Conservation (phyloP, 306 rosid genomes). For the Aeschynomene evenia region DNA sequence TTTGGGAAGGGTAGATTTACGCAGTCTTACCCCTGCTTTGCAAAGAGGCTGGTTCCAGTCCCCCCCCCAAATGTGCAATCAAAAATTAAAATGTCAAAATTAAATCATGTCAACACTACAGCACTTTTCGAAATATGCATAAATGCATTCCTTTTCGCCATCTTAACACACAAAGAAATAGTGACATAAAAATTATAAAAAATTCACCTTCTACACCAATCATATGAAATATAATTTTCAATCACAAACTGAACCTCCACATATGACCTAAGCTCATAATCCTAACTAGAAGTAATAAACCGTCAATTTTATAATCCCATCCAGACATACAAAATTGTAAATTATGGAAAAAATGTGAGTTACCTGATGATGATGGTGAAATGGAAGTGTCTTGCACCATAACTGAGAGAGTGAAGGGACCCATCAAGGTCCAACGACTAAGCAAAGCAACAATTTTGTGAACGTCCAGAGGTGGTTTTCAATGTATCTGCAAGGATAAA, state of each 20-base stretch:
- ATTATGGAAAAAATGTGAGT: background rate
- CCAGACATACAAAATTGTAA: background rate
- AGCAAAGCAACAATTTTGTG: background rate
- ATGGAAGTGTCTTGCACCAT: conserved; percentile 41
- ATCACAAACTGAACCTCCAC: background rate
- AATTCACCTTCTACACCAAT: background rate
- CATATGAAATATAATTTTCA: background rate
- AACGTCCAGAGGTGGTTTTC: background rate
- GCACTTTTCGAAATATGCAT: no score
- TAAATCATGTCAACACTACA: background rate
- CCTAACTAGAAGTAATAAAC: background rate
- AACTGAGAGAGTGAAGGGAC: conserved; percentile 52
- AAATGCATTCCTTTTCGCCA: background rate
- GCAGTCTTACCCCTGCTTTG: no score
- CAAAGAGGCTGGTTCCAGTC: no score
- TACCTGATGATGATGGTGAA: conserved; percentile 41
- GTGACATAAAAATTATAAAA: background rate
- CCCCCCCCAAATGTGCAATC: no score
- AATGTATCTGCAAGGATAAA: background rate
- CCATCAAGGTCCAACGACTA: conserved; percentile 43
- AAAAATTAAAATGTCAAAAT: no score
- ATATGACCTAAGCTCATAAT: background rate
- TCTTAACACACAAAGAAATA: background rate
- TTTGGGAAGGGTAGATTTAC: no score
- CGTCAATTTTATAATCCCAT: background rate